These are phyloP conservation scores for Pyrus bretschneideri DNA, from an alignment of 306 rosid species.

Conservation along the genomic window DNA sequence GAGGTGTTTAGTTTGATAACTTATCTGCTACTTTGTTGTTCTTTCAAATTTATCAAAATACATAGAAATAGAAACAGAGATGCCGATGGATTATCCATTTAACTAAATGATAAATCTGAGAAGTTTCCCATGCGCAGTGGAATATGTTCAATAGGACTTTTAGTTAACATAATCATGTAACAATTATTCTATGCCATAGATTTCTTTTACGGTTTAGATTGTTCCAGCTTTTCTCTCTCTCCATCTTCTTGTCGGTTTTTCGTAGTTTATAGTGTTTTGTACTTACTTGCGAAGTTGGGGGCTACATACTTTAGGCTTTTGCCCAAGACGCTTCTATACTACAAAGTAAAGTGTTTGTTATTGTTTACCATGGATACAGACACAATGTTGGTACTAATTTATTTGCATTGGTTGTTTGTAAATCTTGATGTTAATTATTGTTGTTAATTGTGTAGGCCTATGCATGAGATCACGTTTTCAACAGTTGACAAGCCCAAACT, in stretches of 20 bases:
- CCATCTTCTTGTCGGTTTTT: not conserved
- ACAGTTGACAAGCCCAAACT: constrained; percentile 91
- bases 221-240: not conserved
- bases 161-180: not conserved
- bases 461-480: constrained; percentile 97
- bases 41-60: not conserved
- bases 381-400: not conserved
- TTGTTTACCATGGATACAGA: not conserved
- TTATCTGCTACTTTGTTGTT: not conserved
- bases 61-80: not conserved
- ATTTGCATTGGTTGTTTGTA: not conserved
- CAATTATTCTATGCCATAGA: not conserved
- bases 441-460: constrained; percentile 56
- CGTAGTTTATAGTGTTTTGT: not conserved
- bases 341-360: not conserved
- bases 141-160: not conserved
- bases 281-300: not conserved
- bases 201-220: not conserved
- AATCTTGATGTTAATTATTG: not conserved
- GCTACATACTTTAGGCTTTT: not conserved
- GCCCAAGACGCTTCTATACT: not conserved
- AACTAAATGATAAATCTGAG: not conserved
- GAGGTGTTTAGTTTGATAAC: not conserved
- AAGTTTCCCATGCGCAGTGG: not conserved
- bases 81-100: not conserved